Percentiles rank a stretch among this genome's conserved stretches.
Evolutionary conservation across 805 yeast species (phyloP).

Genomic region (Ogataea philodendri): DNA sequence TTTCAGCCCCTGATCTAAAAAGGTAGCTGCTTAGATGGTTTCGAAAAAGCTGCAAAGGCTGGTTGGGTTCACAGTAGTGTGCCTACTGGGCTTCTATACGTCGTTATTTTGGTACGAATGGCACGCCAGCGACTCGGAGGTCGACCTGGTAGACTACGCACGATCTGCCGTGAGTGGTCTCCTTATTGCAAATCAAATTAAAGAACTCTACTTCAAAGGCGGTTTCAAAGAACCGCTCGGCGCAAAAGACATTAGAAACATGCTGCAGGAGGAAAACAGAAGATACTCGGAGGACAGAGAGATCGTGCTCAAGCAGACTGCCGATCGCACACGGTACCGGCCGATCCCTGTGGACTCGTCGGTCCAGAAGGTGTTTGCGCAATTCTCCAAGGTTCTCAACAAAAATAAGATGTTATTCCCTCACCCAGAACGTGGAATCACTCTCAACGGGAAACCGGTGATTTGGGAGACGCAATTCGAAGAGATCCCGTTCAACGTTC

Average conservation of each 20-base stretch:
- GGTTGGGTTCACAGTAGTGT: constrained; percentile 2
- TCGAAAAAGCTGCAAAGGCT: constrained; percentile 2
- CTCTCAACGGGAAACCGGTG: constrained; percentile 23
- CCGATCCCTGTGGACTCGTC: constrained; percentile 11
- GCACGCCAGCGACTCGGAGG: constrained; percentile 8
- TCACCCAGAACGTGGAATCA: constrained; percentile 20
- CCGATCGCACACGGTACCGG: constrained; percentile 2
- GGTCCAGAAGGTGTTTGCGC: constrained; percentile 9
- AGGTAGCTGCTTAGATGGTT: constrained; percentile 3
- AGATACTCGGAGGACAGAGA: constrained; percentile 14
- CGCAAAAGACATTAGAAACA: constrained; percentile 15
- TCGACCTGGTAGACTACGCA: constrained; percentile 6
- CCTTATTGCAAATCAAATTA: constrained; percentile 7
- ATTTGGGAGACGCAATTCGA: constrained; percentile 23
- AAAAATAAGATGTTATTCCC: constrained; percentile 18
- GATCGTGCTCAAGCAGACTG: constrained; percentile 2
- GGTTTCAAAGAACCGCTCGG: constrained; percentile 14
- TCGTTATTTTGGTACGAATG: constrained; percentile 8
- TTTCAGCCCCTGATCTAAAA: constrained; percentile 6
- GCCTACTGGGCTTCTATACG: constrained; percentile 4
- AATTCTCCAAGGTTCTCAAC: constrained; percentile 15
- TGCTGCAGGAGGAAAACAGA: constrained; percentile 16
- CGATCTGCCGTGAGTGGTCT: constrained; percentile 8
- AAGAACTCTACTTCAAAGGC: constrained; percentile 15
- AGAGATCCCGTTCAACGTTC: constrained; percentile 17